Percentiles rank a stretch among this genome's conserved stretches.
phyloP scores from a whole-genome alignment of 345 rosid species.

The Excoecaria cochinchinensis region DNA sequence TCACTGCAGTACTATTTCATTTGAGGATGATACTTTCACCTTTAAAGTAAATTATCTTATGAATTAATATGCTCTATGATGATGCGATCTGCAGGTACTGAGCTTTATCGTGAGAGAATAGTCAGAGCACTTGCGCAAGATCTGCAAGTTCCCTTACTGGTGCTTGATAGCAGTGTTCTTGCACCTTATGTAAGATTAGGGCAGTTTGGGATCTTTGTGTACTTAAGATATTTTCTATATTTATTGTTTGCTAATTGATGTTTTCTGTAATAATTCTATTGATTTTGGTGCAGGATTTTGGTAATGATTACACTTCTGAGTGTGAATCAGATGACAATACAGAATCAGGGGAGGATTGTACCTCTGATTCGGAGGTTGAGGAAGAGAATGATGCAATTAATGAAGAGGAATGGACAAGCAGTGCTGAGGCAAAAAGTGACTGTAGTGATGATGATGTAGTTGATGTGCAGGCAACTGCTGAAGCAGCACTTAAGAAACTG shows the following conservation, averaged over 20 bases:
- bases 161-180: slow-evolving; percentile 87
- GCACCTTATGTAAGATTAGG: slow-evolving; percentile 87
- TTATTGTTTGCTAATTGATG: background rate
- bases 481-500: slow-evolving; percentile 77
- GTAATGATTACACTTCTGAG: slow-evolving; percentile 68
- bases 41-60: slow-evolving; percentile 9
- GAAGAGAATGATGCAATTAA: slow-evolving; percentile 69
- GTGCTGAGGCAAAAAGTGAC: slow-evolving; percentile 65
- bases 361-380: slow-evolving; percentile 85
- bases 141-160: slow-evolving; percentile 74
- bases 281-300: slow-evolving; percentile 60
- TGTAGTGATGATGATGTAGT: slow-evolving; percentile 66
- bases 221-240: background rate
- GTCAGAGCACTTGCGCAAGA: slow-evolving; percentile 90
- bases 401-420: slow-evolving; percentile 72
- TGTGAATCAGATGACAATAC: slow-evolving; percentile 61
- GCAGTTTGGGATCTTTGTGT: slow-evolving; percentile 10
- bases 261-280: slow-evolving; percentile 18
- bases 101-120: slow-evolving; percentile 88
- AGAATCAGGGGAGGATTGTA: slow-evolving; percentile 61
- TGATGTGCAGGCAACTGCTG: slow-evolving; percentile 65
- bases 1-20: background rate
- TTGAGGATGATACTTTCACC: background rate
- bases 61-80: slow-evolving; percentile 13
- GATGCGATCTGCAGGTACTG: slow-evolving; percentile 66